These are phyloP conservation scores for Lepraria neglecta DNA, from an alignment of 495 filamentous ascomycete species.

Conservation along the genomic window DNA sequence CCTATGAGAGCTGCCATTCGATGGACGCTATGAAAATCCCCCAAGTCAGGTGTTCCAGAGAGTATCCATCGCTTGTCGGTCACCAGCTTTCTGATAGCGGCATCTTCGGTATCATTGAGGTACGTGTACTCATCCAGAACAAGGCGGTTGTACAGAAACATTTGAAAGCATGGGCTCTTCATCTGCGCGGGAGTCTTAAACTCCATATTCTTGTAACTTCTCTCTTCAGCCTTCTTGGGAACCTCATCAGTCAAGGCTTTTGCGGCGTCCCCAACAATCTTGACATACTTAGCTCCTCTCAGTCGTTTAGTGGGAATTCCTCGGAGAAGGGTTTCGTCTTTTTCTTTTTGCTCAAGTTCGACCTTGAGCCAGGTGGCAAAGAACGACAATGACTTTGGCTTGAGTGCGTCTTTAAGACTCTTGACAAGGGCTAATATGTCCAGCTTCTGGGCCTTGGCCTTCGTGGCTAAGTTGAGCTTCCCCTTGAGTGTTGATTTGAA, in stretches of 20 bases:
- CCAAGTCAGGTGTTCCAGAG: constrained; percentile 58
- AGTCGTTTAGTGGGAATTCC: constrained; percentile 35
- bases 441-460: too few species aligned
- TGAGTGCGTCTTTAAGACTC: too few species aligned
- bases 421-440: too few species aligned
- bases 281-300: constrained; percentile 27
- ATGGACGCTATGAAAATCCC: constrained; percentile 54
- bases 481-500: too few species aligned
- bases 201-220: too few species aligned
- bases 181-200: background rate
- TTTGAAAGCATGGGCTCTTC: constrained; percentile 45
- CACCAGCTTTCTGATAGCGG: constrained; percentile 24
- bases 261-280: too few species aligned
- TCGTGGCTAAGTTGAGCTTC: too few species aligned
- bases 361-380: constrained; percentile 22
- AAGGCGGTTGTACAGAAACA: constrained; percentile 51
- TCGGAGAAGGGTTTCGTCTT: constrained; percentile 13
- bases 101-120: constrained; percentile 27
- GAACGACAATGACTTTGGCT: too few species aligned
- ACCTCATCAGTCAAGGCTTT: too few species aligned
- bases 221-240: too few species aligned
- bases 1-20: constrained; percentile 50
- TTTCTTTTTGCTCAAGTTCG: constrained; percentile 28
- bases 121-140: constrained; percentile 67
- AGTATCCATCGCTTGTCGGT: constrained; percentile 56